A percentile compares a stretch with the other conserved stretches of the same genome.
These are phyloP conservation scores for Nicotiana noctiflora DNA, from an alignment of 257 asterid species.

Conservation along the genomic window DNA sequence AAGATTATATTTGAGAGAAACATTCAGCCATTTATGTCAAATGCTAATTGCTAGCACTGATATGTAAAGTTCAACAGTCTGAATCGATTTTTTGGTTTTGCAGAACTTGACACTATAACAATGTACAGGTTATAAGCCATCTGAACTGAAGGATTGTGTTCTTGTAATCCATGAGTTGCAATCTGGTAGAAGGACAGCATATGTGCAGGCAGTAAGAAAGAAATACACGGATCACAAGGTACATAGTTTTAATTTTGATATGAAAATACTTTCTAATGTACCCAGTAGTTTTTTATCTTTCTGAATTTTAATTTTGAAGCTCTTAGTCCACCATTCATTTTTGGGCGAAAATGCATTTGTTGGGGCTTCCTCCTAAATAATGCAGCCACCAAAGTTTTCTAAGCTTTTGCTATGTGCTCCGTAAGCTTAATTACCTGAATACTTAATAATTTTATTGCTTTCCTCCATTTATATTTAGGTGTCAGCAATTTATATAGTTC, in stretches of 20 bases:
- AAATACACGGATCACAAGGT: slow-evolving; percentile 33
- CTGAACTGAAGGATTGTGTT: slow-evolving; percentile 56
- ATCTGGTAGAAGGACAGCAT: slow-evolving; percentile 5
- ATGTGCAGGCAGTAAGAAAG: slow-evolving; percentile 20
- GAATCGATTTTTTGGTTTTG: not conserved
- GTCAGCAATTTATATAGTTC: too few relatives aligned
- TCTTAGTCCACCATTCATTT: not conserved
- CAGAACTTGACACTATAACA: slow-evolving; percentile 57
- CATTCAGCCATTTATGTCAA: too few relatives aligned
- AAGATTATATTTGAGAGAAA: too few relatives aligned
- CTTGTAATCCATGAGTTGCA: slow-evolving; percentile 27
- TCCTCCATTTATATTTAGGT: too few relatives aligned
- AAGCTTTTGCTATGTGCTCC: not conserved
- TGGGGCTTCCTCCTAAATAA: not conserved
- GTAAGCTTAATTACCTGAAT: not conserved
- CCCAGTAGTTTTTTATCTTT: not conserved
- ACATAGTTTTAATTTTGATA: not conserved
- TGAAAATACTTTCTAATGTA: not conserved
- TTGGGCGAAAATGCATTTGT: not conserved
- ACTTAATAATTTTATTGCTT: too few relatives aligned
- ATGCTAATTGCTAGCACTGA: not conserved
- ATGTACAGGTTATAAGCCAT: slow-evolving; percentile 53
- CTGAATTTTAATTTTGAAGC: not conserved
- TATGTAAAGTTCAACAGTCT: not conserved
- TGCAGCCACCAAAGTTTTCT: not conserved